Percentiles rank a stretch among this genome's conserved stretches.
phyloP scores from a whole-genome alignment of 768 basidiomycete species.

The Xerocomellus intermedius region DNA sequence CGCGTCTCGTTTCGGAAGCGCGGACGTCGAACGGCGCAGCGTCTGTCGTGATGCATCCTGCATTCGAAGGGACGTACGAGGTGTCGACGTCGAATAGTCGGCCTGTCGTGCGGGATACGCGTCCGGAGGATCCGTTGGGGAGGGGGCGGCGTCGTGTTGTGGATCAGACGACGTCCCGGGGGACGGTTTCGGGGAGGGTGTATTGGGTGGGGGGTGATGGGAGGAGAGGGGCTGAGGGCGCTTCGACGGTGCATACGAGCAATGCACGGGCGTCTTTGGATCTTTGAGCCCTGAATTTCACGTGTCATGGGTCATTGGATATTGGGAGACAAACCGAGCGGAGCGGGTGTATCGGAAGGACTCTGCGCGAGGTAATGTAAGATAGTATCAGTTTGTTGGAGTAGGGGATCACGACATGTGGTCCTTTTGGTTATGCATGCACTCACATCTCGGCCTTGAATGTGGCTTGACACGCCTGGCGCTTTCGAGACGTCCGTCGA shows the following conservation, averaged over 20 bases:
- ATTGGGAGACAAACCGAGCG: no score
- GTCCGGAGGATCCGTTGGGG: slow-evolving; percentile 31
- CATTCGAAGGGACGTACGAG: slow-evolving; percentile 41
- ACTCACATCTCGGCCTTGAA: no score
- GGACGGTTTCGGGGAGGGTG: slow-evolving; percentile 10
- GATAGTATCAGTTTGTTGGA: background rate
- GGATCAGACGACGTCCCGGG: background rate
- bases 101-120: slow-evolving; percentile 6
- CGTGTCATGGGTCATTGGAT: no score
- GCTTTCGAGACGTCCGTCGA: no score
- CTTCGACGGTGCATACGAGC: slow-evolving; percentile 19
- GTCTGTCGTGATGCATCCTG: slow-evolving; percentile 28
- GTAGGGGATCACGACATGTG: background rate
- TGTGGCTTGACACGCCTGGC: no score
- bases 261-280: slow-evolving; percentile 22
- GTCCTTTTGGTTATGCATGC: background rate
- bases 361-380: background rate
- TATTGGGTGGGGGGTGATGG: slow-evolving; percentile 10
- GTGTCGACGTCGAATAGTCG: slow-evolving; percentile 27
- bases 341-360: no score
- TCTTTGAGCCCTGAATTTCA: slow-evolving; percentile 6
- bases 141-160: slow-evolving; percentile 29
- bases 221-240: background rate
- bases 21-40: slow-evolving; percentile 35
- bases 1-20: slow-evolving; percentile 32